phyloP scores from a whole-genome alignment of 176 grass and related monocot genomes.

The Saccharum officinarum region DNA sequence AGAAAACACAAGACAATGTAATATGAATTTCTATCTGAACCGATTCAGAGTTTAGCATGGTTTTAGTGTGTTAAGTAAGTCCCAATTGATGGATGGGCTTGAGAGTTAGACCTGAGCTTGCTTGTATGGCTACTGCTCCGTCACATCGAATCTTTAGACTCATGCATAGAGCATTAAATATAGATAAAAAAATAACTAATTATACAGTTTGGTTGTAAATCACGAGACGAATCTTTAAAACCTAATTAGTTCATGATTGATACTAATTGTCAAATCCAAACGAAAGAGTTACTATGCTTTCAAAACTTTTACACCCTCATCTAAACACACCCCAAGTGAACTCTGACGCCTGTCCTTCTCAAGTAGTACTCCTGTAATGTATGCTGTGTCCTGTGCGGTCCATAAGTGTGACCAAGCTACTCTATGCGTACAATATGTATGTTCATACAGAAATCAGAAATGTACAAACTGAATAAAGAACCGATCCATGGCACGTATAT shows the following conservation, averaged over 20 bases:
- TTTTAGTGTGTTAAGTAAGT: neutral
- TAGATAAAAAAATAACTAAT: too few relatives aligned
- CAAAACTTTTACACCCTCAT: too few relatives aligned
- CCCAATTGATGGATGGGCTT: neutral
- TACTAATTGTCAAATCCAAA: too few relatives aligned
- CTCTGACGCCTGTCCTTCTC: neutral
- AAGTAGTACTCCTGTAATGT: neutral
- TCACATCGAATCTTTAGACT: too few relatives aligned
- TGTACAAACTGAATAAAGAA: conserved; percentile 14
- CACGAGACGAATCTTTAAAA: too few relatives aligned
- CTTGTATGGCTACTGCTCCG: too few relatives aligned
- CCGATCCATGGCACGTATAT: neutral
- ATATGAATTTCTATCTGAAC: neutral
- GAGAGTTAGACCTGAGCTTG: neutral
- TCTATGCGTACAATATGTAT: too few relatives aligned
- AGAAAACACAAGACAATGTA: neutral
- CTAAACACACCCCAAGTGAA: too few relatives aligned
- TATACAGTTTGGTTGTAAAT: too few relatives aligned
- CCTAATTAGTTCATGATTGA: too few relatives aligned
- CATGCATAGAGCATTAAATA: too few relatives aligned
- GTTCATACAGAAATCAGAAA: neutral
- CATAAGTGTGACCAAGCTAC: neutral
- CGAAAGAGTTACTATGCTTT: too few relatives aligned
- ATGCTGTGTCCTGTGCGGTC: neutral
- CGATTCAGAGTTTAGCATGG: neutral